These are phyloP conservation scores for Epichloe aotearoae DNA, from an alignment of 2,329 filamentous ascomycete species.

Conservation along the genomic window DNA sequence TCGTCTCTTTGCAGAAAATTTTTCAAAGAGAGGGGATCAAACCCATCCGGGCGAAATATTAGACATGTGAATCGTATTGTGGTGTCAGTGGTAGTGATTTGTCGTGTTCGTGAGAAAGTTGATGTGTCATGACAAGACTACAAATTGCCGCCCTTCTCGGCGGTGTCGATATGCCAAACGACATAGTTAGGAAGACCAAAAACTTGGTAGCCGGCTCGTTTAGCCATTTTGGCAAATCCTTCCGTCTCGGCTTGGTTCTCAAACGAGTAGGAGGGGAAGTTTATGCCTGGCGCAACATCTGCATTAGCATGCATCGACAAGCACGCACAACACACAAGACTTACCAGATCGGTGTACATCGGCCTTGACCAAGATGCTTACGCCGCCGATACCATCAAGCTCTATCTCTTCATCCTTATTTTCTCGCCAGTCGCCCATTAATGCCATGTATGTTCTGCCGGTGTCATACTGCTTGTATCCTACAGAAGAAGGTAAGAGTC, in stretches of 20 bases:
- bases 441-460: slow-evolving; percentile 77
- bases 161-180: slow-evolving; percentile 96
- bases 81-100: neutral
- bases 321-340: slow-evolving; percentile 13
- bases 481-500: slow-evolving; percentile 22
- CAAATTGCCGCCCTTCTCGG: slow-evolving; percentile 79
- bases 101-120: neutral
- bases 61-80: slow-evolving; percentile 11
- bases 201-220: slow-evolving; percentile 85
- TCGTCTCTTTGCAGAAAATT: slow-evolving; percentile 7
- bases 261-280: slow-evolving; percentile 92
- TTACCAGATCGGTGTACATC: slow-evolving; percentile 89
- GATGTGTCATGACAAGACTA: slow-evolving; percentile 14
- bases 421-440: slow-evolving; percentile 81
- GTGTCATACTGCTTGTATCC: slow-evolving; percentile 92
- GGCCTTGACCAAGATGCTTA: slow-evolving; percentile 95
- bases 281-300: slow-evolving; percentile 56
- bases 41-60: slow-evolving; percentile 11
- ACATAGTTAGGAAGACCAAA: slow-evolving; percentile 92
- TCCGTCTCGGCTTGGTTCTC: slow-evolving; percentile 99
- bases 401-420: slow-evolving; percentile 88
- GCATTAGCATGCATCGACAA: slow-evolving; percentile 9
- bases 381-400: slow-evolving; percentile 90
- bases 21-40: slow-evolving; percentile 7
- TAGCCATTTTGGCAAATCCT: slow-evolving; percentile 98